phyloP scores from a whole-genome alignment of 164 flowering plant species.

The Malania oleifera region DNA sequence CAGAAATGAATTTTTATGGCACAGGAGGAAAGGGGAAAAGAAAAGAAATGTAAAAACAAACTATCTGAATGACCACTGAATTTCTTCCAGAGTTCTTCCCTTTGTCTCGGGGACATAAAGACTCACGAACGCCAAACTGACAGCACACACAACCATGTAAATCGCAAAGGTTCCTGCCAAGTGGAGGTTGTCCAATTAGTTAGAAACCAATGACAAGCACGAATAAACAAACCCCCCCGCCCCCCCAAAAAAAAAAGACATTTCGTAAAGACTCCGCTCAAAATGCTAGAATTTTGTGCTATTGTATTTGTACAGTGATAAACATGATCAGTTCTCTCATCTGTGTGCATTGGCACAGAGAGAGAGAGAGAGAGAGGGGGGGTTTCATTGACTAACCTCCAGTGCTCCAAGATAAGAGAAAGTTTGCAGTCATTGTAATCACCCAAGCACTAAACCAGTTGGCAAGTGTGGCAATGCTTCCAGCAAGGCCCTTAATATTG shows the following conservation, averaged over 20 bases:
- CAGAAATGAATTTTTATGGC: too few species aligned
- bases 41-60: not conserved
- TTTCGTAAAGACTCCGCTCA: too few species aligned
- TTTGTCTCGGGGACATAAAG: constrained; percentile 82
- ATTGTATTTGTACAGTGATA: too few species aligned
- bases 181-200: not conserved
- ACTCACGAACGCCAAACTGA: constrained; percentile 52
- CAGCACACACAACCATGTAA: constrained; percentile 55
- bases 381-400: constrained; percentile 39
- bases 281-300: too few species aligned
- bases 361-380: constrained; percentile 16
- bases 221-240: not conserved
- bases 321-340: too few species aligned
- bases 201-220: not conserved
- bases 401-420: constrained; percentile 54
- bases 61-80: constrained; percentile 66
- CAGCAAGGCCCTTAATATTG: constrained; percentile 86
- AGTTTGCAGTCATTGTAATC: constrained; percentile 65
- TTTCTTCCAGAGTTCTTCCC: constrained; percentile 77
- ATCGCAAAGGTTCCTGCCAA: constrained; percentile 68
- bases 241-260: too few species aligned
- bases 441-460: constrained; percentile 56
- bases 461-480: constrained; percentile 72
- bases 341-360: too few species aligned
- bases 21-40: not conserved